phyloP scores from a whole-genome alignment of 108 stramenopile genomes.

The Parietichytrium sp. region DNA sequence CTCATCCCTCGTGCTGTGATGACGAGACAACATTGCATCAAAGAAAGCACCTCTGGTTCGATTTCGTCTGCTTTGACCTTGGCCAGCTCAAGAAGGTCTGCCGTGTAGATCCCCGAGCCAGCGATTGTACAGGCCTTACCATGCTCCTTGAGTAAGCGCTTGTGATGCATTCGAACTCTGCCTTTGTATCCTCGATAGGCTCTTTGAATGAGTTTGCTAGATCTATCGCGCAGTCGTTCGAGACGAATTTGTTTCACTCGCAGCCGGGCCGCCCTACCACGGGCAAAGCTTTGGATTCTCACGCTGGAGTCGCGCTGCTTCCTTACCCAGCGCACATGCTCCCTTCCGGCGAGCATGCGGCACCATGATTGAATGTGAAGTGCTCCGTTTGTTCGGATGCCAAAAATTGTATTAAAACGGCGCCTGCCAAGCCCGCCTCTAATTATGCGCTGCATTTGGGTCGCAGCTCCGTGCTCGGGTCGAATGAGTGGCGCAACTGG shows the following conservation, averaged over 20 bases:
- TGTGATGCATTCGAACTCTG: neutral
- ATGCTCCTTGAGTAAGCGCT: neutral
- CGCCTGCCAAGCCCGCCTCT: neutral
- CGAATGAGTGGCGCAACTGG: neutral
- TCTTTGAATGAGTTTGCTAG: neutral
- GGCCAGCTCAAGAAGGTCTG: constrained; percentile 11
- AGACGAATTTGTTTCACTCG: neutral
- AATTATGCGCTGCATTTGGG: neutral
- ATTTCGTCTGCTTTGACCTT: constrained; percentile 13
- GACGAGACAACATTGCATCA: constrained; percentile 11
- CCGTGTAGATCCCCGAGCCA: neutral
- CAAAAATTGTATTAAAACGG: neutral
- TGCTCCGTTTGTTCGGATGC: neutral
- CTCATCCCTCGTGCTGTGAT: neutral
- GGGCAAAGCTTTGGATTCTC: neutral
- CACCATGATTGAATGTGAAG: neutral
- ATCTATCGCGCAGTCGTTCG: neutral
- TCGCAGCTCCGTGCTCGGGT: neutral
- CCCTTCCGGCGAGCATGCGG: neutral
- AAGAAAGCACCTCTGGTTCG: neutral
- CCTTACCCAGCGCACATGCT: neutral
- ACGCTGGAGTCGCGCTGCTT: neutral
- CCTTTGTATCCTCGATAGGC: neutral
- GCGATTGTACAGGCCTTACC: neutral
- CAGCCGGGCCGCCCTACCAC: neutral